Conservation (phyloP, 768 basidiomycete species). For the Rhizopogon roseolus region DNA sequence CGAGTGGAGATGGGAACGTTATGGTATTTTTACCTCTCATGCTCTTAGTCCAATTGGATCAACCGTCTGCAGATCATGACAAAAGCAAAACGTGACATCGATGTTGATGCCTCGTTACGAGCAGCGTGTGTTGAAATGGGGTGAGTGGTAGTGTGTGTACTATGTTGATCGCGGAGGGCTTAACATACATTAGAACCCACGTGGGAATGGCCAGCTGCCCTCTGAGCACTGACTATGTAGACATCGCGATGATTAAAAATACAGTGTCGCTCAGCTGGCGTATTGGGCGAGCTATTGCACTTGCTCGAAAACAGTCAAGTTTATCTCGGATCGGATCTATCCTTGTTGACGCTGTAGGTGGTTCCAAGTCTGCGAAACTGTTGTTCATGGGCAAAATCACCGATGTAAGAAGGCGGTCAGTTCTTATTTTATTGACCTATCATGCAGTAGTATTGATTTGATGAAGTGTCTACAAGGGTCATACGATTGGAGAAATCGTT, state of each 20-base stretch:
- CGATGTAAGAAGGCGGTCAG: conserved; percentile 37
- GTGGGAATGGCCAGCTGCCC: conserved; percentile 43
- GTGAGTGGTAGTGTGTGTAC: conserved; percentile 9
- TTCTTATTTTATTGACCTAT: background rate
- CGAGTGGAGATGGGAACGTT: conserved; percentile 35
- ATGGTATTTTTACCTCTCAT: conserved; percentile 15
- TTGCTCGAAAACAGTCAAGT: conserved; percentile 43
- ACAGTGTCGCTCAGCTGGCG: conserved; percentile 60
- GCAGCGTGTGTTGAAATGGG: conserved; percentile 51
- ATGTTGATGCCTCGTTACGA: conserved; percentile 42
- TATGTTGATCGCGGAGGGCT: background rate
- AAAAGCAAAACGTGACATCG: conserved; percentile 36
- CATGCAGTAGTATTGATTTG: background rate
- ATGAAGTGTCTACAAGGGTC: conserved; percentile 29
- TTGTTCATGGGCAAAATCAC: conserved; percentile 60
- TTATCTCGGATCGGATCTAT: conserved; percentile 32
- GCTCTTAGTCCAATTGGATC: conserved; percentile 1
- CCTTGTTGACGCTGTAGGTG: conserved; percentile 33
- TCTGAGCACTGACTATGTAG: conserved; percentile 28
- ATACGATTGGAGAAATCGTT: conserved; percentile 34
- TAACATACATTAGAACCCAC: conserved; percentile 24
- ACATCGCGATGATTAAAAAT: conserved; percentile 40
- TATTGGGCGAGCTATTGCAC: conserved; percentile 53
- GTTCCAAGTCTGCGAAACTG: conserved; percentile 28
- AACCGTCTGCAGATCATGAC: conserved; percentile 30